Percentiles rank a stretch among this genome's conserved stretches.
Conservation (phyloP, 768 basidiomycete species). For the Tulasnella sp. region DNA sequence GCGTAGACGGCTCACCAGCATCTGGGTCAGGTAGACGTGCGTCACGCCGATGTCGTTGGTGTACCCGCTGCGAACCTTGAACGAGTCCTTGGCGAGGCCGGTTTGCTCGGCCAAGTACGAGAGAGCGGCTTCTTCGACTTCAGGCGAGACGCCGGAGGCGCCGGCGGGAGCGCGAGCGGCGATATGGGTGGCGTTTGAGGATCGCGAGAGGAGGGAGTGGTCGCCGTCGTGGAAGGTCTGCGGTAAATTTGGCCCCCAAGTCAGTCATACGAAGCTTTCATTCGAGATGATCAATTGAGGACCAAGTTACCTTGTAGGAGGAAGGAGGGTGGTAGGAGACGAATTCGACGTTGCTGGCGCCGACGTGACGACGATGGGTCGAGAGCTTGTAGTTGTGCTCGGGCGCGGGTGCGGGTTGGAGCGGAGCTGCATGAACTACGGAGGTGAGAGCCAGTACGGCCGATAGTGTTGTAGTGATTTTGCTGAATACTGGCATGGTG, state of each 20-base stretch:
- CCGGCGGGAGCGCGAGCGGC: neutral
- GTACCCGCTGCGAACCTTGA: neutral
- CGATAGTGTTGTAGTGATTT: neutral
- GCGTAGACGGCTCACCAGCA: neutral
- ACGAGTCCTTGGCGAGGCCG: neutral
- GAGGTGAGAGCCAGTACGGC: neutral
- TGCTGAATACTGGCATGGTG: constrained; percentile 20
- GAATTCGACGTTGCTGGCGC: constrained; percentile 5
- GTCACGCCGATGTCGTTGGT: neutral
- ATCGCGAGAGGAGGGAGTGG: neutral
- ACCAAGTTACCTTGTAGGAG: neutral
- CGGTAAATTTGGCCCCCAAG: neutral
- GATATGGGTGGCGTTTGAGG: neutral
- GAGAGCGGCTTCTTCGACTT: neutral
- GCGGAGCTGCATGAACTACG: neutral
- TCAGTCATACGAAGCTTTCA: neutral
- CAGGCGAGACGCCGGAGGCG: neutral
- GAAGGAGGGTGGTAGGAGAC: constrained; percentile 7
- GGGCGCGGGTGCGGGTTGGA: neutral
- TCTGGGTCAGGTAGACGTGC: constrained; percentile 18
- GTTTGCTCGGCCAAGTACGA: neutral
- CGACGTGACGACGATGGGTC: neutral
- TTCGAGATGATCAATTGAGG: no score
- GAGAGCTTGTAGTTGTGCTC: neutral
- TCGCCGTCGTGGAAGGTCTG: constrained; percentile 8